Evolutionary conservation across 352 stramenopile species (phyloP).

Genomic region (Pythium grandisporangium): DNA sequence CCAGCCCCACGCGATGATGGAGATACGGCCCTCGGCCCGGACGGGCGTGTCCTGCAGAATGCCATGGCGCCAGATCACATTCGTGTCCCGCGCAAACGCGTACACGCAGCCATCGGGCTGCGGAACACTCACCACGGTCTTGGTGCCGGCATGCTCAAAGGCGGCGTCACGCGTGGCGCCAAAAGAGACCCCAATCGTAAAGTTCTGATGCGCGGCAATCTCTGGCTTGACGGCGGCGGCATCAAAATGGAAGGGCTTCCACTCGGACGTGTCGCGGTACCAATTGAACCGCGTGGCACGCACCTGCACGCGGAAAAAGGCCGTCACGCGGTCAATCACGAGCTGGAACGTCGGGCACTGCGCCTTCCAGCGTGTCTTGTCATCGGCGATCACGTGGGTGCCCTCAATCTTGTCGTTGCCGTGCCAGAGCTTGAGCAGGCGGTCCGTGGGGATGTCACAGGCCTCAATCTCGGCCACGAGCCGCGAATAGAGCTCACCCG

Average conservation of each 20-base stretch:
- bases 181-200: constrained; percentile 93
- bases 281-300: constrained; percentile 94
- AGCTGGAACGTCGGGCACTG: constrained; percentile 76
- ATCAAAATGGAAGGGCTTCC: constrained; percentile 93
- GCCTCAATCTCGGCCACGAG: constrained; percentile 52
- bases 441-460: constrained; percentile 54
- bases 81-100: constrained; percentile 89
- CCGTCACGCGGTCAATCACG: constrained; percentile 66
- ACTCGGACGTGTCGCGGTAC: constrained; percentile 91
- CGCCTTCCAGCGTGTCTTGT: constrained; percentile 74
- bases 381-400: constrained; percentile 89
- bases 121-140: constrained; percentile 87
- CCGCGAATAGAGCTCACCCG: constrained; percentile 58
- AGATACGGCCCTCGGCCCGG: constrained; percentile 87
- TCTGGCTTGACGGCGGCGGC: constrained; percentile 90
- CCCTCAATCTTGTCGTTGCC: constrained; percentile 87
- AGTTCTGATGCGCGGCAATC: constrained; percentile 90
- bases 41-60: constrained; percentile 82
- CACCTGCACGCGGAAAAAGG: constrained; percentile 85
- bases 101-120: constrained; percentile 92
- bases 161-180: constrained; percentile 86
- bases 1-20: constrained; percentile 91
- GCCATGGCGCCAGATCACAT: constrained; percentile 91
- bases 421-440: constrained; percentile 77
- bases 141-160: constrained; percentile 82